Evolutionary conservation across 768 basidiomycete genomes (phyloP).

Genomic region (Lactifluus rugatus): DNA sequence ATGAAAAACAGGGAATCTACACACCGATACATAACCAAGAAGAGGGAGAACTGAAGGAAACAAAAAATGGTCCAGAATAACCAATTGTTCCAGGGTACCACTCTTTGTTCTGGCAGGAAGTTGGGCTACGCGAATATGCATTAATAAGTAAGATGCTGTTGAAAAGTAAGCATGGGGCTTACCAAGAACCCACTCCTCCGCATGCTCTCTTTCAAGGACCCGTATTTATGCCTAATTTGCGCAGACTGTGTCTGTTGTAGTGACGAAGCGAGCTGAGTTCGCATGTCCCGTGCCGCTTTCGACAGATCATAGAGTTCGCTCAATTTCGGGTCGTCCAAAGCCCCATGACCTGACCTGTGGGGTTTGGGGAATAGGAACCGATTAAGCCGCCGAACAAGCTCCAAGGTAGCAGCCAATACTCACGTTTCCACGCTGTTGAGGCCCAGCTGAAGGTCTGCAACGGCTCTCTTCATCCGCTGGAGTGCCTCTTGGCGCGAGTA

Average conservation of each 20-base stretch:
- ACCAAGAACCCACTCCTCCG: conserved; percentile 33
- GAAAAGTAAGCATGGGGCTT: conserved; percentile 17
- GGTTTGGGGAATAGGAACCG: conserved; percentile 17
- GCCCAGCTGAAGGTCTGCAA: conserved; percentile 46
- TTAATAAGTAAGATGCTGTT: not conserved
- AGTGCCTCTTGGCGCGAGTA: conserved; percentile 44
- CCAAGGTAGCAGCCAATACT: conserved; percentile 14
- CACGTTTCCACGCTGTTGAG: conserved; percentile 53
- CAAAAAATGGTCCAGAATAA: conserved; percentile 29
- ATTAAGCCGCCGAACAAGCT: conserved; percentile 11
- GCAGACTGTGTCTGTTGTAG: conserved; percentile 32
- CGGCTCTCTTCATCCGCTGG: conserved; percentile 45
- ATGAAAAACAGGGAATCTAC: conserved; percentile 14
- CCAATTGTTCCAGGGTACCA: conserved; percentile 24
- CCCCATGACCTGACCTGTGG: conserved; percentile 30
- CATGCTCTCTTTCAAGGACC: conserved; percentile 30
- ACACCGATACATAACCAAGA: conserved; percentile 51
- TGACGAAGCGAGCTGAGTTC: conserved; percentile 36
- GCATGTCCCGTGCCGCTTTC: conserved; percentile 38
- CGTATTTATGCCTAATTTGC: conserved; percentile 29
- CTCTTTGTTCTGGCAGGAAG: conserved; percentile 12
- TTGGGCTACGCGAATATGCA: conserved; percentile 15
- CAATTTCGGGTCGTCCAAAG: conserved; percentile 37
- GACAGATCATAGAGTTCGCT: conserved; percentile 46
- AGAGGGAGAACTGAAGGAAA: conserved; percentile 37